Evolutionary conservation across 75 land plant genomes (phyloP).

Genomic region (Chamaecyparis obtusa): DNA sequence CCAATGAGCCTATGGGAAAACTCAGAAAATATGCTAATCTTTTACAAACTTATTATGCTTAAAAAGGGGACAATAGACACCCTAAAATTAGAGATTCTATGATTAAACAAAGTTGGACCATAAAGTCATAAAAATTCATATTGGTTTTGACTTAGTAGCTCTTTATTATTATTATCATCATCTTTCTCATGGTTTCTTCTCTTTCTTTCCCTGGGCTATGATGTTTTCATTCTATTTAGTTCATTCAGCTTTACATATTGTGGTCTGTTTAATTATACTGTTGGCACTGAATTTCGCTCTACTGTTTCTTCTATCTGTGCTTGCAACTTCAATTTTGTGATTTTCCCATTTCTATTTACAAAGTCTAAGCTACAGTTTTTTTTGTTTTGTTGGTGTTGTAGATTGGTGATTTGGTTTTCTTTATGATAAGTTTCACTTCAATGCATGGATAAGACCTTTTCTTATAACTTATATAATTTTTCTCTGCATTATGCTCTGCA

Average conservation of each 20-base stretch:
- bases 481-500: background rate
- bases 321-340: conserved; percentile 1
- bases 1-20: no score
- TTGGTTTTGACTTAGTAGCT: no score
- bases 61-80: no score
- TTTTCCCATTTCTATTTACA: background rate
- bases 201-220: background rate
- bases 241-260: background rate
- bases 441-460: background rate
- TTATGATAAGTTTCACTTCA: no score
- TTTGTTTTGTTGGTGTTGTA: background rate
- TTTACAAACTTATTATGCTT: no score
- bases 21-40: no score
- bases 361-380: background rate
- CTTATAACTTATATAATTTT: background rate
- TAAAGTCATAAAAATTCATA: background rate
- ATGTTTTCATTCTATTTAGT: background rate
- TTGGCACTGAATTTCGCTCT: background rate
- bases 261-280: background rate
- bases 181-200: background rate
- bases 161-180: no score
- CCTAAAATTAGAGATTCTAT: no score
- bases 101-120: no score
- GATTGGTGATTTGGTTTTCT: background rate
- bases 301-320: background rate